Percentiles rank a stretch among this genome's conserved stretches.
Conservation (phyloP, 2,329 filamentous ascomycete species). For the Pestalotiopsis fici region DNA sequence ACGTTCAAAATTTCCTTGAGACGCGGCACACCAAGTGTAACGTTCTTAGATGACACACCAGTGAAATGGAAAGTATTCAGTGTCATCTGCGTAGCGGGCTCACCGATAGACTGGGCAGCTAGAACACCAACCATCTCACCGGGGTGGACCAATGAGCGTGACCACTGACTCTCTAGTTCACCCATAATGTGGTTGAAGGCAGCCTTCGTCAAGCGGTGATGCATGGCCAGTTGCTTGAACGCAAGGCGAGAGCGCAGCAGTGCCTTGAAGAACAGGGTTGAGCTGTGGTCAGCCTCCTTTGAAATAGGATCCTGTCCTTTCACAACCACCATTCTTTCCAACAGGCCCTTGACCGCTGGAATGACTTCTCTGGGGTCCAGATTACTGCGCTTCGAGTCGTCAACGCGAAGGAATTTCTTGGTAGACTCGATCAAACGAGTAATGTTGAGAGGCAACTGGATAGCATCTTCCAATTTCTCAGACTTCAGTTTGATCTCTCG, state of each 20-base stretch:
- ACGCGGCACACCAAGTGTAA: constrained; percentile 97
- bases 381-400: constrained; percentile 82
- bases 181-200: constrained; percentile 92
- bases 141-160: constrained; percentile 80
- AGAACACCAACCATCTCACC: constrained; percentile 99
- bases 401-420: constrained; percentile 87
- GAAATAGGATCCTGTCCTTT: constrained; percentile 84
- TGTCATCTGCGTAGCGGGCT: constrained; percentile 99
- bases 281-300: constrained; percentile 80
- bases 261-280: constrained; percentile 90
- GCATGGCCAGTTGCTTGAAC: constrained; percentile 87
- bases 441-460: constrained; percentile 92
- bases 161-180: constrained; percentile 86
- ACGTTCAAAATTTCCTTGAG: constrained; percentile 99
- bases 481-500: constrained; percentile 64
- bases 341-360: constrained; percentile 71
- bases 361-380: constrained; percentile 87
- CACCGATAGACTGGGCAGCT: constrained; percentile 96
- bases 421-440: constrained; percentile 88
- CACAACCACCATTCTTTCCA: constrained; percentile 81
- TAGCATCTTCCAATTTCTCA: constrained; percentile 76
- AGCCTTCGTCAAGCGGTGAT: constrained; percentile 84
- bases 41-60: constrained; percentile 99
- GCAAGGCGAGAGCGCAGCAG: constrained; percentile 86
- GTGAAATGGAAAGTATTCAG: constrained; percentile 99